These are phyloP conservation scores for Dissoconium aciculare DNA, from an alignment of 2,329 filamentous ascomycete species.

Conservation along the genomic window DNA sequence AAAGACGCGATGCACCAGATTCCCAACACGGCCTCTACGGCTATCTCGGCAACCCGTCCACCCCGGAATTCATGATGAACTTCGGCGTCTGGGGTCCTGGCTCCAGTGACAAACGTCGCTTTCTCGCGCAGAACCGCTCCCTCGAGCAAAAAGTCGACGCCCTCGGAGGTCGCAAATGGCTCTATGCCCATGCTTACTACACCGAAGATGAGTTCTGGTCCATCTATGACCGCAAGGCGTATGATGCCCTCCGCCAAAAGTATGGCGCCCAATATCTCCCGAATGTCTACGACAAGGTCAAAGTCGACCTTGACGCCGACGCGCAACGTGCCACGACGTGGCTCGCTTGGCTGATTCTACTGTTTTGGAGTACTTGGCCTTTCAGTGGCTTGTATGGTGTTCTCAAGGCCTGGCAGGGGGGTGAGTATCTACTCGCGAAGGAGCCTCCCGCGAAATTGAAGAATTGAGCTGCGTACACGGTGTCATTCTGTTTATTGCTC, in stretches of 20 bases:
- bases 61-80: conserved; percentile 33
- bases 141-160: conserved; percentile 55
- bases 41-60: conserved; percentile 3
- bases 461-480: too few species aligned
- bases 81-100: conserved; percentile 69
- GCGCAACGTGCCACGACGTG: conserved; percentile 12
- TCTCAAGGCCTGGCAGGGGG: conserved; percentile 19
- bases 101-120: conserved; percentile 40
- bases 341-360: conserved; percentile 17
- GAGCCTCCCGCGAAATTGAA: too few species aligned
- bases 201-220: conserved; percentile 55
- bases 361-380: conserved; percentile 25
- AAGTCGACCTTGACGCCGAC: conserved; percentile 35
- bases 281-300: conserved; percentile 56
- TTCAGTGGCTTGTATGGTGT: conserved; percentile 27
- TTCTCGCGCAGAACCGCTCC: conserved; percentile 53
- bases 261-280: conserved; percentile 49
- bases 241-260: conserved; percentile 46
- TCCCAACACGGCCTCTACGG: conserved; percentile 1
- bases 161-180: conserved; percentile 68
- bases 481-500: too few species aligned
- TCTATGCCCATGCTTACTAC: conserved; percentile 79
- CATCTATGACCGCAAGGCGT: conserved; percentile 45
- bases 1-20: conserved; percentile 11
- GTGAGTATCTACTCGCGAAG: conserved; percentile 11